Percentiles rank a stretch among this genome's conserved stretches.
phyloP scores from a whole-genome alignment of 2,329 filamentous ascomycete species.

The Microsporum audouinii region DNA sequence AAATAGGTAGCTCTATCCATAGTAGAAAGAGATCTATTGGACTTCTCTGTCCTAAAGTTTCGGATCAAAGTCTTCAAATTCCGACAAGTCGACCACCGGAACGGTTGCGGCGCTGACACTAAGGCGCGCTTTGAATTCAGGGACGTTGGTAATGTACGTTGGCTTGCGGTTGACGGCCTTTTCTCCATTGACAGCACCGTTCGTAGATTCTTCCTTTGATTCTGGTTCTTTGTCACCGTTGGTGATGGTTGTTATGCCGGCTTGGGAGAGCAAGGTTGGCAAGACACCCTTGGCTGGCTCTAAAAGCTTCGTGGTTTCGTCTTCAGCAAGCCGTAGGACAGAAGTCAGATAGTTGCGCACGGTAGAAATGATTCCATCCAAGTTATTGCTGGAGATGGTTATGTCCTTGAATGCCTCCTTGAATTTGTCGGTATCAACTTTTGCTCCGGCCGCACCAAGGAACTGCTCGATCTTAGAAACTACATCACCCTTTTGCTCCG shows the following conservation, averaged over 20 bases:
- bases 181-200: constrained; percentile 22
- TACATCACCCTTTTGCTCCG: constrained; percentile 26
- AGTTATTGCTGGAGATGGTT: constrained; percentile 37
- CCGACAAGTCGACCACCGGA: constrained; percentile 62
- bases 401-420: constrained; percentile 35
- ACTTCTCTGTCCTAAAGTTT: constrained; percentile 53
- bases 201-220: constrained; percentile 19
- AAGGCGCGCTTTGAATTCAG: constrained; percentile 67
- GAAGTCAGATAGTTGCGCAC: constrained; percentile 42
- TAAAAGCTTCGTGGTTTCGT: constrained; percentile 40
- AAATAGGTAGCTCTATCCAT: background rate
- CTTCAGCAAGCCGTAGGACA: constrained; percentile 39
- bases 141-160: constrained; percentile 62
- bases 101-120: constrained; percentile 60
- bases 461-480: constrained; percentile 35
- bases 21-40: background rate
- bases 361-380: constrained; percentile 40
- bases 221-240: constrained; percentile 27
- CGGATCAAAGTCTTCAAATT: constrained; percentile 74
- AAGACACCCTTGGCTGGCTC: constrained; percentile 42
- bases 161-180: constrained; percentile 34
- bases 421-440: constrained; percentile 33
- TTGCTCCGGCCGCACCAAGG: constrained; percentile 38
- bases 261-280: constrained; percentile 35
- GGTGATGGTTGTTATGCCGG: constrained; percentile 34